phyloP scores from a whole-genome alignment of 768 basidiomycete genomes.

The Psilocybe cyanescens region DNA sequence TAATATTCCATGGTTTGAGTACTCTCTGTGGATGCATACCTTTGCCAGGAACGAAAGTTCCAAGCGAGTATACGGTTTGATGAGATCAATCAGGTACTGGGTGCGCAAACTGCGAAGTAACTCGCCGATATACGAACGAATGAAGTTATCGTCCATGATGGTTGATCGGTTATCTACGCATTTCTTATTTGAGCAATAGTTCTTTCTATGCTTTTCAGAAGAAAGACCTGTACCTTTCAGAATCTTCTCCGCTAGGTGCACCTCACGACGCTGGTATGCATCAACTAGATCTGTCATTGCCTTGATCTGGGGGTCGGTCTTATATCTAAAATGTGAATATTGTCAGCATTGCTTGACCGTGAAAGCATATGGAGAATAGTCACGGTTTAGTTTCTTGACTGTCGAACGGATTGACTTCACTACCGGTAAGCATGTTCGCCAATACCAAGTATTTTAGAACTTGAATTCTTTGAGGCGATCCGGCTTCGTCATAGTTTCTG shows the following conservation, averaged over 20 bases:
- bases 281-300: conserved; percentile 98
- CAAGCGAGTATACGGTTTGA: conserved; percentile 95
- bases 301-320: conserved; percentile 93
- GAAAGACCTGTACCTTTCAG: conserved; percentile 62
- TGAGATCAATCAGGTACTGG: conserved; percentile 96
- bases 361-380: conserved; percentile 28
- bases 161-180: conserved; percentile 85
- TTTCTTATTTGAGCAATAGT: not conserved
- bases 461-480: conserved; percentile 94
- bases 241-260: conserved; percentile 97
- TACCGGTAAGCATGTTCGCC: conserved; percentile 97
- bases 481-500: conserved; percentile 97
- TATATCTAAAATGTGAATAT: conserved; percentile 62
- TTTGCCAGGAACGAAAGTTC: conserved; percentile 93
- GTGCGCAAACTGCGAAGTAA: conserved; percentile 92
- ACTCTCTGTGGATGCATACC: conserved; percentile 42
- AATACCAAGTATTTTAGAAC: conserved; percentile 98
- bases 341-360: not conserved
- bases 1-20: not conserved
- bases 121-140: conserved; percentile 94
- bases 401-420: conserved; percentile 99
- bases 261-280: conserved; percentile 95
- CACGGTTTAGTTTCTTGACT: conserved; percentile 99
- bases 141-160: conserved; percentile 96
- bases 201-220: not conserved